Evolutionary conservation across 176 grass and related monocot genomes (phyloP).

Genomic region (Bolboschoenus planiculmis): DNA sequence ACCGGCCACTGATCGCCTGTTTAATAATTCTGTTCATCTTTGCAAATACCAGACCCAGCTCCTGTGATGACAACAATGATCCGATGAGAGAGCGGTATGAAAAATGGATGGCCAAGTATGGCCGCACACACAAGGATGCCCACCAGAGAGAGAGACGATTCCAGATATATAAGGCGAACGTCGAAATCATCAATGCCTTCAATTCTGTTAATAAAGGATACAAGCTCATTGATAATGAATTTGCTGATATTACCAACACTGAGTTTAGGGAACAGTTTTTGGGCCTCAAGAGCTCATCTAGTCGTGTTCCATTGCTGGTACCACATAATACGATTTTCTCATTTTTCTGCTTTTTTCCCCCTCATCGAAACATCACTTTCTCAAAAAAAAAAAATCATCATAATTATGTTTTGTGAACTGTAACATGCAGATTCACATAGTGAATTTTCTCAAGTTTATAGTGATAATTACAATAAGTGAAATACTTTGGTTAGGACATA

Average conservation of each 20-base stretch:
- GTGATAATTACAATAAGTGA: background rate
- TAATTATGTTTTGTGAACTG: background rate
- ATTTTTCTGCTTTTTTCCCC: background rate
- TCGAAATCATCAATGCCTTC: conserved; percentile 20
- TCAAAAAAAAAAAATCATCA: background rate
- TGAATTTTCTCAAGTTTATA: background rate
- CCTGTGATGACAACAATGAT: conserved; percentile 1
- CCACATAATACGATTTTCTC: background rate
- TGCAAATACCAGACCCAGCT: background rate
- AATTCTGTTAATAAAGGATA: conserved; percentile 26
- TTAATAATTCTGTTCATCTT: background rate
- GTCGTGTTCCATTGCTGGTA: conserved; percentile 17
- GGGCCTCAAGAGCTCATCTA: background rate
- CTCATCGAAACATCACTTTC: background rate
- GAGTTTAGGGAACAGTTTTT: conserved; percentile 9
- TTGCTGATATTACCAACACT: conserved; percentile 18
- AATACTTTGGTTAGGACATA: conserved; percentile 7
- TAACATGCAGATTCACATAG: background rate
- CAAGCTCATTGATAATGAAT: conserved; percentile 27
- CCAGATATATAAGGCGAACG: conserved; percentile 22
- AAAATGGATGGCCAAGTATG: conserved; percentile 12
- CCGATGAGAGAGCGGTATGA: conserved; percentile 22
- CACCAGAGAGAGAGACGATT: conserved; percentile 19
- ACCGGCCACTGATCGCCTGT: background rate
- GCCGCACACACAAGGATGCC: conserved; percentile 14